These are phyloP conservation scores for Marasmius sp. DNA, from an alignment of 1,284 basidiomycete genomes.

Conservation along the genomic window DNA sequence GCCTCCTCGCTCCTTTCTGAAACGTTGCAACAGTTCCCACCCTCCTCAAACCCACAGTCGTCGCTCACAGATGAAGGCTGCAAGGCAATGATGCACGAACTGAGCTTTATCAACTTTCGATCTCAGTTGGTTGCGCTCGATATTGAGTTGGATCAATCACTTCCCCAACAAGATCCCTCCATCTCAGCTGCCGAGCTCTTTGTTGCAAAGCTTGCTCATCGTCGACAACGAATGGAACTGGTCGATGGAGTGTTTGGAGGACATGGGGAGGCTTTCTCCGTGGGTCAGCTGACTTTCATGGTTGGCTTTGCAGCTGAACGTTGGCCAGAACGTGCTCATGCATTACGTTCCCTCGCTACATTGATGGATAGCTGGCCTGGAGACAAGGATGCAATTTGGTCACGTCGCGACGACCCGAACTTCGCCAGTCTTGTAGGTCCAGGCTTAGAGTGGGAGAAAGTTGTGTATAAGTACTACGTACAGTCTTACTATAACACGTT, in stretches of 20 bases:
- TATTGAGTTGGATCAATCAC: not conserved
- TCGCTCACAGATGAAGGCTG: not conserved
- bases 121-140: not conserved
- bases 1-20: not conserved
- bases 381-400: not conserved
- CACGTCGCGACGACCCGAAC: not conserved
- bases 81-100: not conserved
- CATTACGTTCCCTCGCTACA: not conserved
- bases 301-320: not conserved
- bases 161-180: not conserved
- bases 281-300: not conserved
- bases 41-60: not conserved
- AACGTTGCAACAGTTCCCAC: too few species aligned
- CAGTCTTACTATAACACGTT: not conserved
- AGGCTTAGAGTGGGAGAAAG: not conserved
- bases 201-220: not conserved
- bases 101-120: constrained; percentile 2
- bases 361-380: constrained; percentile 4
- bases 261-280: not conserved
- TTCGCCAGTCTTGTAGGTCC: not conserved
- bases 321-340: not conserved
- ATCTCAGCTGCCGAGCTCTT: not conserved
- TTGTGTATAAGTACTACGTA: not conserved
- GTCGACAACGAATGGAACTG: not conserved
- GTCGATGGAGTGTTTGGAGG: not conserved